These are phyloP conservation scores for Puccinia brachypodii DNA, from an alignment of 1,284 basidiomycete species.

Conservation along the genomic window DNA sequence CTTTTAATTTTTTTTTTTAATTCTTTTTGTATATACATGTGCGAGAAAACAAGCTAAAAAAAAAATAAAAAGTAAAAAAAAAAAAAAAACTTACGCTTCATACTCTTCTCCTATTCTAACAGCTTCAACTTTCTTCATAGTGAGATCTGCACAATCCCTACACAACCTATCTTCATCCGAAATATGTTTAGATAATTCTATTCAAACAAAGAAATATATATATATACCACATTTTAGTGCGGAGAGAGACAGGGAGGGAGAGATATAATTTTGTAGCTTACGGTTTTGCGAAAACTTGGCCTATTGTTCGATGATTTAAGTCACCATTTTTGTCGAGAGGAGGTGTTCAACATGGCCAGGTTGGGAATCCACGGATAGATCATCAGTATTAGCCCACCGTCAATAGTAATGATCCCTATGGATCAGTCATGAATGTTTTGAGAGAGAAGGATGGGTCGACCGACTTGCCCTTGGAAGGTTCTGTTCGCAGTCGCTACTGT, in stretches of 20 bases:
- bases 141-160: constrained; percentile 17
- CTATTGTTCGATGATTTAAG: neutral
- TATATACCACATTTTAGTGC: neutral
- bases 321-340: too few relatives aligned
- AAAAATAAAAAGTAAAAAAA: too few relatives aligned
- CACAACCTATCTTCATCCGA: constrained; percentile 33
- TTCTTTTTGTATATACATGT: neutral
- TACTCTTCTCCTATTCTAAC: constrained; percentile 18
- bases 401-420: too few relatives aligned
- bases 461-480: neutral
- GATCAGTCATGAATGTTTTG: too few relatives aligned
- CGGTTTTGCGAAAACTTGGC: constrained; percentile 15
- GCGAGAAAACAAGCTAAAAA: too few relatives aligned
- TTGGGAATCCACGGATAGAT: too few relatives aligned
- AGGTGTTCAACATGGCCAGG: neutral
- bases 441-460: neutral
- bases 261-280: too few relatives aligned
- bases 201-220: neutral
- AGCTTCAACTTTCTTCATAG: constrained; percentile 29
- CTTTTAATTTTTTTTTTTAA: neutral
- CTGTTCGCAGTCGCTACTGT: constrained; percentile 15
- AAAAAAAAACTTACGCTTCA: constrained; percentile 26
- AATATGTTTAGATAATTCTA: constrained; percentile 27
- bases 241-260: neutral
- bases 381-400: too few relatives aligned